Evolutionary conservation across 1,284 basidiomycete genomes (phyloP), one percentile per base, ranked within the genome.

Genomic region (Meripilus lineatus): DNA sequence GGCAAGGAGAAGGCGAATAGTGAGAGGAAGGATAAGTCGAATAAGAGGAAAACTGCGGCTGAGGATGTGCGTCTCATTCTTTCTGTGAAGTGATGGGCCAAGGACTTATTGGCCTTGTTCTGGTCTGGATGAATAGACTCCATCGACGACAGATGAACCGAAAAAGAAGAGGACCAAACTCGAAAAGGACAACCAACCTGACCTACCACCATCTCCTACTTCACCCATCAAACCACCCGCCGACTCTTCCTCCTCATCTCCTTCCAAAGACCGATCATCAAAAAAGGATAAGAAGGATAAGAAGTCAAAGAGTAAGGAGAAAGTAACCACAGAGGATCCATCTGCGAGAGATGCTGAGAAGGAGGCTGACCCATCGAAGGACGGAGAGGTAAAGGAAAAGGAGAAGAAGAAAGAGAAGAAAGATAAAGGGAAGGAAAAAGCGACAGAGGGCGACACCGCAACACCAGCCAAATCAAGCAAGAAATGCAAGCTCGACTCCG

Each of bases 151-250:
- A 23, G 56, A 51, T 32, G 52, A 55, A 46, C 48, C 50, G 4
- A 57, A 52, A 45, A 58, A 62, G 51, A 56, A 62, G 48, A 60
- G 59, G 53, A 47, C 58, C 40, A 57, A 57, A 45, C 50, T 48
- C 25, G 48, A 25, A 21, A 39, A 50, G 33, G 51, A 39, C 14
- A 25, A 34, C 20, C 40, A 37, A 30, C 35, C 51, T 6, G 45
- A 45, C 5, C 44, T 46, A 39, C 35, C 46, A 1, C 23, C 47
- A 11, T 25, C 47, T 13, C 18, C 51, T 6, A 46, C 47, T 21
- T 38, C 28, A 20, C 15, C 47, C 21, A 34, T 32, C n/a, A 39
- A 26, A 23, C 20, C 21, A 17, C 33, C 20, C n/a, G 20, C 8
- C 11, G 21, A 13, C 14, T 21, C 37, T 30, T 8, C 8, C 28